Percentiles rank a stretch among this genome's conserved stretches.
phyloP scores from a whole-genome alignment of 2,329 filamentous ascomycete species.

The Pyrenochaeta sp. region DNA sequence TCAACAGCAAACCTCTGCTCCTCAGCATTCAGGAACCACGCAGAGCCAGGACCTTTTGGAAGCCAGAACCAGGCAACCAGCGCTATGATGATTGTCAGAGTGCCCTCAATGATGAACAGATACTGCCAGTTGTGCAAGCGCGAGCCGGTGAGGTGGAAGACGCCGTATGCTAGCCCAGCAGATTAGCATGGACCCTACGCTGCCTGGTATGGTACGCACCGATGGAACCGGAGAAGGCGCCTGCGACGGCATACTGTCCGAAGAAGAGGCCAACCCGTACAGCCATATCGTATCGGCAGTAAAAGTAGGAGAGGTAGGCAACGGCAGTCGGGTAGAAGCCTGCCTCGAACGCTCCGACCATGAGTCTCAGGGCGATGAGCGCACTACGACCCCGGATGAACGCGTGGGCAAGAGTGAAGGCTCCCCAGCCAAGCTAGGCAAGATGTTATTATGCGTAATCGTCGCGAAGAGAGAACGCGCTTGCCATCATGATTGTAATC shows the following conservation, averaged over 20 bases:
- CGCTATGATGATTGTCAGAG: slow-evolving; percentile 42
- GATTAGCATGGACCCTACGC: slow-evolving; percentile 6
- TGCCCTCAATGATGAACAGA: slow-evolving; percentile 55
- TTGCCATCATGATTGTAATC: slow-evolving; percentile 29
- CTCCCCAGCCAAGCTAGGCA: slow-evolving; percentile 34
- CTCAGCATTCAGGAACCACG: slow-evolving; percentile 50
- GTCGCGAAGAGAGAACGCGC: neutral
- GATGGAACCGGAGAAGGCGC: slow-evolving; percentile 53
- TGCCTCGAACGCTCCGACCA: slow-evolving; percentile 58
- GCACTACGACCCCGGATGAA: slow-evolving; percentile 26
- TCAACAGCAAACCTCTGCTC: slow-evolving; percentile 23
- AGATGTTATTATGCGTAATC: neutral
- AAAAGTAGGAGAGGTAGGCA: slow-evolving; percentile 63
- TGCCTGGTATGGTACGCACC: slow-evolving; percentile 11
- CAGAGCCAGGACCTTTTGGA: slow-evolving; percentile 36
- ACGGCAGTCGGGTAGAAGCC: slow-evolving; percentile 65
- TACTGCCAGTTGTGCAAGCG: slow-evolving; percentile 58
- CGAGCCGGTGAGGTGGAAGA: slow-evolving; percentile 58
- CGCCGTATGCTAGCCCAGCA: slow-evolving; percentile 40
- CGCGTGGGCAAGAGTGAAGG: slow-evolving; percentile 32
- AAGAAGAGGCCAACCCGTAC: slow-evolving; percentile 57
- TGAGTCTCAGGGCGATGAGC: slow-evolving; percentile 29
- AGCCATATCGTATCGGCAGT: slow-evolving; percentile 52
- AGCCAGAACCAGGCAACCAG: slow-evolving; percentile 38
- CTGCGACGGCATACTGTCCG: slow-evolving; percentile 53